Evolutionary conservation across 176 grass and related monocot genomes (phyloP).

Genomic region (Zea luxurians): DNA sequence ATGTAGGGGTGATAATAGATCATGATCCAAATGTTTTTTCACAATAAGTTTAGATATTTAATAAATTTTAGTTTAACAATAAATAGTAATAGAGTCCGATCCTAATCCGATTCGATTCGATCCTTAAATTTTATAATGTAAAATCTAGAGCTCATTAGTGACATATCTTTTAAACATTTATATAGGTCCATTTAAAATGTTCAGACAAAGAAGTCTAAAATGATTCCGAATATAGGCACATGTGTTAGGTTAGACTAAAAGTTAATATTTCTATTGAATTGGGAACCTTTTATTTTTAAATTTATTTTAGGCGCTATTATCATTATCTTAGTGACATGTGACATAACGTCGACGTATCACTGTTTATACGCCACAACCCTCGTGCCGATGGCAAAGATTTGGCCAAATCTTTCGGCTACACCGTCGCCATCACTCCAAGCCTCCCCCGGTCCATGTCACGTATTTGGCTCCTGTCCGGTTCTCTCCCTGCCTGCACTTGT

Average conservation of each 20-base stretch:
- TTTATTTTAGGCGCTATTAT: too few species aligned
- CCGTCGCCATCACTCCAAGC: constrained; percentile 26
- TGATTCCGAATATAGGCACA: neutral
- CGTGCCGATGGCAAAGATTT: constrained; percentile 18
- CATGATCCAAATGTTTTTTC: too few species aligned
- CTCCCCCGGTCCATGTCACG: constrained; percentile 11
- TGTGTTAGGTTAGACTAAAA: neutral
- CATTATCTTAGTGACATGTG: neutral
- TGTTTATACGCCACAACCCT: constrained; percentile 1
- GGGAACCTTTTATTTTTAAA: too few species aligned
- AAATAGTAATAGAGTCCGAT: too few species aligned
- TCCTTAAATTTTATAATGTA: too few species aligned
- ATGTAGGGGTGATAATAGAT: too few species aligned
- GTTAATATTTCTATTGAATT: neutral
- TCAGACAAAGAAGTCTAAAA: neutral
- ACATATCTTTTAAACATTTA: neutral
- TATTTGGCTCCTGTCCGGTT: constrained; percentile 3
- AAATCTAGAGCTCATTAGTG: too few species aligned
- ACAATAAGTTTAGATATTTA: too few species aligned
- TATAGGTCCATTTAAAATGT: neutral
- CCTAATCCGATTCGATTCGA: too few species aligned
- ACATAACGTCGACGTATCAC: neutral
- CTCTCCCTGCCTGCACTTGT: neutral
- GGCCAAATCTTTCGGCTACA: constrained; percentile 40
- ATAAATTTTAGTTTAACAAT: too few species aligned